Evolutionary conservation across 352 stramenopile genomes (phyloP).

Genomic region (Phytophthora syringae): DNA sequence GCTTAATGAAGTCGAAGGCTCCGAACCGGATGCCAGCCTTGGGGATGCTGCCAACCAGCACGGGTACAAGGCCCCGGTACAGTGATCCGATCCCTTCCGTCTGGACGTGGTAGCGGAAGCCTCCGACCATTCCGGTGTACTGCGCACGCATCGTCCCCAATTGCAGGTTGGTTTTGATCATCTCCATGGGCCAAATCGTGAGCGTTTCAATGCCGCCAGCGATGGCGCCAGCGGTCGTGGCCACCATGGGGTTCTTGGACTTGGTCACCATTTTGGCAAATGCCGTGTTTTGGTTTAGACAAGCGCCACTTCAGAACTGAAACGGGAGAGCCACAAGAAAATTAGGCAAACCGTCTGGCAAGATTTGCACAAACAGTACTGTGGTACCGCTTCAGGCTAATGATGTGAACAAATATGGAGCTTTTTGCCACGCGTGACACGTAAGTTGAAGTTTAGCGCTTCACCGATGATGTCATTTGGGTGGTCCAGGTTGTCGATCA

Average conservation of each 20-base stretch:
- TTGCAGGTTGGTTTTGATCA: slow-evolving; percentile 96
- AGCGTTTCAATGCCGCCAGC: slow-evolving; percentile 90
- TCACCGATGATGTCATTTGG: slow-evolving; percentile 26
- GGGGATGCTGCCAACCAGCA: slow-evolving; percentile 94
- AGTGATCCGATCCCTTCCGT: slow-evolving; percentile 79
- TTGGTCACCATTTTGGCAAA: slow-evolving; percentile 52
- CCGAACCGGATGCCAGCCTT: slow-evolving; percentile 98
- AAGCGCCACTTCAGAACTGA: slow-evolving; percentile 36
- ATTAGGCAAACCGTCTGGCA: slow-evolving; percentile 17
- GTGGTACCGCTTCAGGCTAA: too few species aligned
- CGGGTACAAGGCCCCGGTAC: slow-evolving; percentile 94
- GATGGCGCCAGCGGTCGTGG: slow-evolving; percentile 83
- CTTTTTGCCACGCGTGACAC: slow-evolving; percentile 15
- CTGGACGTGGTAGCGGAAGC: slow-evolving; percentile 78
- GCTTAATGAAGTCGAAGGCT: slow-evolving; percentile 92
- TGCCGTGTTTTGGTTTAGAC: slow-evolving; percentile 31
- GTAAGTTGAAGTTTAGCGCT: slow-evolving; percentile 23
- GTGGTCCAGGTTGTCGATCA: too few species aligned
- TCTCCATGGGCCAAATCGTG: slow-evolving; percentile 94
- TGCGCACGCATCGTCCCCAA: slow-evolving; percentile 81
- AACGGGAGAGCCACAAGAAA: slow-evolving; percentile 37
- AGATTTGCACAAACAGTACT: slow-evolving; percentile 30
- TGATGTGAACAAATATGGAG: too few species aligned
- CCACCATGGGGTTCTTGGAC: slow-evolving; percentile 82
- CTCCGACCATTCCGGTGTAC: slow-evolving; percentile 76